Conservation (phyloP, 768 basidiomycete genomes). For the Fomitopsis pulvina region DNA sequence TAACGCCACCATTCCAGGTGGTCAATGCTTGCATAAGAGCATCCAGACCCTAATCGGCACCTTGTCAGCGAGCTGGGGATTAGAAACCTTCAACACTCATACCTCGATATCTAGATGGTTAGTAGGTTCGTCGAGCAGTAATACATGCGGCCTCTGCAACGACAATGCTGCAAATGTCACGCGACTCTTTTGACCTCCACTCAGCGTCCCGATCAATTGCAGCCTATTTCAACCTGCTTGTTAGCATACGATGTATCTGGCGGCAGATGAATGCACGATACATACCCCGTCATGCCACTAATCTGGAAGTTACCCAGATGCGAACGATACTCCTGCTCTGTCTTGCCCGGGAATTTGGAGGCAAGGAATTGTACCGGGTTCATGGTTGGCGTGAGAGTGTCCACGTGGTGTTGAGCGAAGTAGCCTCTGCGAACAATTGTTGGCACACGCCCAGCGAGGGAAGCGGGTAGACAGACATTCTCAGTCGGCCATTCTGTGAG, state of each 20-base stretch:
- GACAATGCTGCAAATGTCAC: conserved; percentile 89
- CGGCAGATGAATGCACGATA: background rate
- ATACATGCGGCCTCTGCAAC: conserved; percentile 82
- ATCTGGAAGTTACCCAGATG: conserved; percentile 98
- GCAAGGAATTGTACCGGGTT: conserved; percentile 94
- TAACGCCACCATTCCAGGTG: conserved; percentile 86
- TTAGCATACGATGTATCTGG: background rate
- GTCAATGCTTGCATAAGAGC: conserved; percentile 82
- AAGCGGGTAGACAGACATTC: conserved; percentile 51
- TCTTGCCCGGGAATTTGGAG: conserved; percentile 87
- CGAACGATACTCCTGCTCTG: conserved; percentile 91
- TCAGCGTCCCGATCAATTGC: conserved; percentile 85
- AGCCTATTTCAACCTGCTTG: conserved; percentile 47
- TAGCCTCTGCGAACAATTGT: conserved; percentile 52
- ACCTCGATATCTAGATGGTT: conserved; percentile 3
- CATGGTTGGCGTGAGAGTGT: conserved; percentile 77
- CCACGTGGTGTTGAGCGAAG: conserved; percentile 95
- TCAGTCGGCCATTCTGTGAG: conserved; percentile 84
- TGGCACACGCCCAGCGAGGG: background rate
- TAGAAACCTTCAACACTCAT: background rate
- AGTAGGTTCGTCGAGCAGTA: conserved; percentile 68
- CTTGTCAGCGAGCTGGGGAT: background rate
- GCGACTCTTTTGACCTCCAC: conserved; percentile 94
- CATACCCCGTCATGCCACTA: conserved; percentile 87
- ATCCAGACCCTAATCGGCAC: conserved; percentile 71